Percentiles rank a stretch among this genome's conserved stretches.
phyloP scores from a whole-genome alignment of 1,284 basidiomycete genomes.

The Trametes hirsuta region DNA sequence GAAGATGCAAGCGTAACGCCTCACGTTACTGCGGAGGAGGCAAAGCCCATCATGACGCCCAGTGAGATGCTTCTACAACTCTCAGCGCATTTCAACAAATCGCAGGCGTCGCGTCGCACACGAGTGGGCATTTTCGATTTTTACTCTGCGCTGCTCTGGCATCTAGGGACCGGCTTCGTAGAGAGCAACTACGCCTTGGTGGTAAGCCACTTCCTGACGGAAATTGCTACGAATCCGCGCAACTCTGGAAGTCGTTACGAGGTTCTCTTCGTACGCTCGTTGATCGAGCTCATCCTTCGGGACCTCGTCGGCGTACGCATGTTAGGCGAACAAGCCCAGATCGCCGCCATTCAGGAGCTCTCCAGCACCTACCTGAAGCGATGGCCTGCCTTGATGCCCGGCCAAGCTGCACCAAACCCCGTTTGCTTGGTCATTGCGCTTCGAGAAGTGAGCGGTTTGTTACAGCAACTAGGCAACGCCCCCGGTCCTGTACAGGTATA shows the following conservation, averaged over 20 bases:
- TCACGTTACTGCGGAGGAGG: constrained; percentile 57
- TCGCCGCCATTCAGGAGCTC: constrained; percentile 87
- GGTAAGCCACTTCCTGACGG: constrained; percentile 77
- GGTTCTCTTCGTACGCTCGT: constrained; percentile 69
- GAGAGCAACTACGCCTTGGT: constrained; percentile 85
- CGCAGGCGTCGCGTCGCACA: constrained; percentile 66
- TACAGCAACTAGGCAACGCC: constrained; percentile 91
- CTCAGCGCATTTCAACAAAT: constrained; percentile 81
- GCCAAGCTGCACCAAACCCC: constrained; percentile 74
- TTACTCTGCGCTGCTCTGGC: constrained; percentile 79
- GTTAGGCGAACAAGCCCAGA: constrained; percentile 92
- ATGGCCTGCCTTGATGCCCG: constrained; percentile 93
- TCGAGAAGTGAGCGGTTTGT: constrained; percentile 82
- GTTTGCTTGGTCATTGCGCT: constrained; percentile 78
- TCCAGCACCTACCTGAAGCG: constrained; percentile 82
- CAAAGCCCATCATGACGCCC: constrained; percentile 76
- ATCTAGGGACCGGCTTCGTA: constrained; percentile 79
- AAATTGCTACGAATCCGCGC: constrained; percentile 67
- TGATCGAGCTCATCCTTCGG: constrained; percentile 79
- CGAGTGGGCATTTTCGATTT: constrained; percentile 90
- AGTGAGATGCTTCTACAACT: constrained; percentile 84
- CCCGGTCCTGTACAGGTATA: constrained; percentile 83
- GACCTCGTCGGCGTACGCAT: constrained; percentile 89
- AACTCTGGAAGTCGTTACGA: constrained; percentile 72
- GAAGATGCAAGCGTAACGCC: constrained; percentile 53